Evolutionary conservation across 202 grass and related monocot genomes (phyloP).

Genomic region (Brachypodium distachyon): DNA sequence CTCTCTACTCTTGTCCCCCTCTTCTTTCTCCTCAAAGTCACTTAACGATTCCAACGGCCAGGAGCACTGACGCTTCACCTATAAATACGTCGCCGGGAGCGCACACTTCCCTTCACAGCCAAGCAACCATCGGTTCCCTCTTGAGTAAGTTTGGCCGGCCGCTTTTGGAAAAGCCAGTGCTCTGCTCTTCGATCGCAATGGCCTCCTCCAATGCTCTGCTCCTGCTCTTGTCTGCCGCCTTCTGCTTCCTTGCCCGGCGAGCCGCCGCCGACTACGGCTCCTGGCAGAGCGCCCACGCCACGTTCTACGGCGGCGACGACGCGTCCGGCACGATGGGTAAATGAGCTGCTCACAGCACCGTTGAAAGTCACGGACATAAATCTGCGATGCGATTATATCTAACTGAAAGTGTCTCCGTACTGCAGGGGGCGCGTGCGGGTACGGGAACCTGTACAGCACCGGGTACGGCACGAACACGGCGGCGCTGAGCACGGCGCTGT

Average conservation of each 20-base stretch:
- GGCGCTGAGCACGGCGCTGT: conserved; percentile 71
- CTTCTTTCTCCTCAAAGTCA: background rate
- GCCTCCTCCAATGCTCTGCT: conserved; percentile 21
- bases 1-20: conserved; percentile 15
- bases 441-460: conserved; percentile 64
- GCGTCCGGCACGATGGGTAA: conserved; percentile 95
- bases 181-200: conserved; percentile 8
- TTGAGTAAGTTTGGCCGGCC: background rate
- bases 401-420: background rate
- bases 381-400: no score
- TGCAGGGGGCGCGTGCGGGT: conserved; percentile 71
- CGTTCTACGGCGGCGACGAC: conserved; percentile 81
- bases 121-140: conserved; percentile 37
- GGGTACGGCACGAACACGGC: conserved; percentile 79
- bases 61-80: conserved; percentile 17
- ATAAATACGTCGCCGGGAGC: conserved; percentile 35
- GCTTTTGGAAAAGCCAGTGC: no score
- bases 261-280: conserved; percentile 43
- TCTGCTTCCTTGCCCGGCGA: conserved; percentile 26
- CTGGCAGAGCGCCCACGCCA: conserved; percentile 78
- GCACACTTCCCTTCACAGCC: conserved; percentile 51
- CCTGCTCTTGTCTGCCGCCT: conserved; percentile 25
- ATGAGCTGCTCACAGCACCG: background rate
- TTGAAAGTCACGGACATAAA: no score
- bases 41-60: conserved; percentile 49